Percentiles rank a stretch among this genome's conserved stretches.
Conservation (phyloP, 2,329 filamentous ascomycete species). For the Fusarium tanahbumbuense region DNA sequence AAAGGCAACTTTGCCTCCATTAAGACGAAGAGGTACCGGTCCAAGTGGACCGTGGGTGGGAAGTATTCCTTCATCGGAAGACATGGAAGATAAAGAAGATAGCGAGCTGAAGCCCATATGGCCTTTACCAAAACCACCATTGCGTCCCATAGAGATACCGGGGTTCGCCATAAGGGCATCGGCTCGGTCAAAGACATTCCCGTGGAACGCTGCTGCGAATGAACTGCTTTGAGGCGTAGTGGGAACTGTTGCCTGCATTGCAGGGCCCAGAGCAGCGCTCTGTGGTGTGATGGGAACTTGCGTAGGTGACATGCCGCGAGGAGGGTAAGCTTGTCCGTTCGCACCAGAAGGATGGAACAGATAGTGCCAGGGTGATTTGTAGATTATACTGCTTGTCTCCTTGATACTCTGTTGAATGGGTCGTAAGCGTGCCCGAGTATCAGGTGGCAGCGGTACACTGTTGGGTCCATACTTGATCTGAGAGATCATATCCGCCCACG, state of each 20-base stretch:
- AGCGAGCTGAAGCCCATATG: slow-evolving; percentile 55
- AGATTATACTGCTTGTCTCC: slow-evolving; percentile 80
- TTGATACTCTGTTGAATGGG: slow-evolving; percentile 87
- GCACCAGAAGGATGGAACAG: slow-evolving; percentile 47
- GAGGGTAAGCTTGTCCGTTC: slow-evolving; percentile 39
- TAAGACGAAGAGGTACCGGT: slow-evolving; percentile 51
- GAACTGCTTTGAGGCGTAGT: slow-evolving; percentile 72
- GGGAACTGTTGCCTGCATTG: slow-evolving; percentile 88
- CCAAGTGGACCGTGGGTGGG: slow-evolving; percentile 50
- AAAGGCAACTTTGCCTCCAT: slow-evolving; percentile 54
- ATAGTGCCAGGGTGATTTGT: slow-evolving; percentile 67
- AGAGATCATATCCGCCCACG: slow-evolving; percentile 74
- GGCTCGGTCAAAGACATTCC: slow-evolving; percentile 70
- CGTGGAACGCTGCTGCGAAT: slow-evolving; percentile 65
- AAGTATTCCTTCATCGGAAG: slow-evolving; percentile 54
- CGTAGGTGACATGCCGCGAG: slow-evolving; percentile 46
- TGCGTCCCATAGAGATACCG: slow-evolving; percentile 68
- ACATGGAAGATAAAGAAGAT: slow-evolving; percentile 57
- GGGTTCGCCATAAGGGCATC: slow-evolving; percentile 68
- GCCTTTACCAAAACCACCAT: slow-evolving; percentile 58
- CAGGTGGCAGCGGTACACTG: slow-evolving; percentile 66
- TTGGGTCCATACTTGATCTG: slow-evolving; percentile 68
- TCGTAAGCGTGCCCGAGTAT: slow-evolving; percentile 79
- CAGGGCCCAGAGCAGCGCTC: slow-evolving; percentile 88
- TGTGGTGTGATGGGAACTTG: slow-evolving; percentile 82